Percentiles rank a stretch among this genome's conserved stretches.
phyloP scores from a whole-genome alignment of 1,284 basidiomycete species.

The Schizophyllum commune region DNA sequence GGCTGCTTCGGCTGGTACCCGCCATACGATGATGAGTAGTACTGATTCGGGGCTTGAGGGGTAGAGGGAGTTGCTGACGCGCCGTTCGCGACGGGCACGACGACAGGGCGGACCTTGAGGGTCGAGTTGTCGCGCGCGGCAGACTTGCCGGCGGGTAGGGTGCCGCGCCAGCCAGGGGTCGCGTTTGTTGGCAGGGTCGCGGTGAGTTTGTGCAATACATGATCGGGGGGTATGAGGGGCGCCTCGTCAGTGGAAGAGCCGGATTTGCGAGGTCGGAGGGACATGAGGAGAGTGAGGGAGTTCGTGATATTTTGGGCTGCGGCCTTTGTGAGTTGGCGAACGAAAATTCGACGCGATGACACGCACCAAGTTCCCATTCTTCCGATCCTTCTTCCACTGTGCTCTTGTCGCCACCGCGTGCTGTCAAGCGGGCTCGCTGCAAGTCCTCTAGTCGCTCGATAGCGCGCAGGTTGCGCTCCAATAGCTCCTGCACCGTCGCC shows the following conservation, averaged over 20 bases:
- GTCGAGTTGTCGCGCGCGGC: slow-evolving; percentile 70
- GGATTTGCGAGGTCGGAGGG: slow-evolving; percentile 58
- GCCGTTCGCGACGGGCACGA: slow-evolving; percentile 24
- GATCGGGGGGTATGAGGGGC: slow-evolving; percentile 50
- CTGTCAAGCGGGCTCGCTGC: slow-evolving; percentile 46
- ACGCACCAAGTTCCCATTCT: slow-evolving; percentile 71
- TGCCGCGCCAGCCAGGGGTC: slow-evolving; percentile 66
- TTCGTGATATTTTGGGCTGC: slow-evolving; percentile 66
- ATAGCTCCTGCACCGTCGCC: slow-evolving; percentile 54
- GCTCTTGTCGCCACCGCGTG: slow-evolving; percentile 35
- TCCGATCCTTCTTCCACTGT: slow-evolving; percentile 57
- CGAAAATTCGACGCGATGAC: slow-evolving; percentile 8
- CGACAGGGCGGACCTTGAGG: slow-evolving; percentile 46
- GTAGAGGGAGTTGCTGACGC: slow-evolving; percentile 16
- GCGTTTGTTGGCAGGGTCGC: slow-evolving; percentile 54
- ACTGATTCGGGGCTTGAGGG: slow-evolving; percentile 19
- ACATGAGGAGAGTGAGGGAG: slow-evolving; percentile 59
- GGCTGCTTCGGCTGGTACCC: slow-evolving; percentile 10
- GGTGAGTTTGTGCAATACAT: slow-evolving; percentile 55
- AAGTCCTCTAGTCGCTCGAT: slow-evolving; percentile 55
- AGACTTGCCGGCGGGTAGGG: slow-evolving; percentile 49
- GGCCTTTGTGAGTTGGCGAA: slow-evolving; percentile 6
- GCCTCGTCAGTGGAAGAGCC: slow-evolving; percentile 24
- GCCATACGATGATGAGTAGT: slow-evolving; percentile 17
- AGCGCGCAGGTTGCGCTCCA: slow-evolving; percentile 56